These are phyloP conservation scores for Cocos nucifera DNA, from an alignment of 176 grass and related monocot genomes.

Conservation along the genomic window DNA sequence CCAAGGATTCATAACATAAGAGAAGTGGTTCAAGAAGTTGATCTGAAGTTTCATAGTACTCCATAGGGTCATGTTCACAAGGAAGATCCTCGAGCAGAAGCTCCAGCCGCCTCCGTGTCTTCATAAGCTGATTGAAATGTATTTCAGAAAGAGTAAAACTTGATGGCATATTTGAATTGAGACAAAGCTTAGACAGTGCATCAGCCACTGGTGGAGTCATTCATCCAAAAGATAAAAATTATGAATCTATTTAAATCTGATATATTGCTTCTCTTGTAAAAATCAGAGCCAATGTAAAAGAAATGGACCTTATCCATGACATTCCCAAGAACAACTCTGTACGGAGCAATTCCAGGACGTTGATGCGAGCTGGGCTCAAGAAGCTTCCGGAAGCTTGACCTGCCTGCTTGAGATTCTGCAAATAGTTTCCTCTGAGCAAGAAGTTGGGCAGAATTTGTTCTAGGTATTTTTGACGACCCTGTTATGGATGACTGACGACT, in stretches of 20 bases:
- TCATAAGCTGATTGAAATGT: conserved; percentile 48
- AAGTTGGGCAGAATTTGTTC: conserved; percentile 42
- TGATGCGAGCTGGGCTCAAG: conserved; percentile 63
- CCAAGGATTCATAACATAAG: conserved; percentile 83
- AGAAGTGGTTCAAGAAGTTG: conserved; percentile 81
- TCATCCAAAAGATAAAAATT: too few species aligned
- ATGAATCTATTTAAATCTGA: too few species aligned
- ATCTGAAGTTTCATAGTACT: conserved; percentile 69
- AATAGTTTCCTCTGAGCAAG: conserved; percentile 53
- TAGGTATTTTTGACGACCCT: conserved; percentile 29
- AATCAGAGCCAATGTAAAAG: too few species aligned
- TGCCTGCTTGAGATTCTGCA: conserved; percentile 56
- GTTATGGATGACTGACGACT: conserved; percentile 25
- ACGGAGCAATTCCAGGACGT: conserved; percentile 73
- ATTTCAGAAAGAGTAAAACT: too few species aligned
- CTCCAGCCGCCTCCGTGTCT: conserved; percentile 57
- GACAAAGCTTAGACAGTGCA: too few species aligned
- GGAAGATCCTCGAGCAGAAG: conserved; percentile 74
- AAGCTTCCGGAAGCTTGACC: conserved; percentile 78
- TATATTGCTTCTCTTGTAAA: too few species aligned
- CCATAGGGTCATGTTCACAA: conserved; percentile 54
- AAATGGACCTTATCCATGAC: conserved; percentile 73
- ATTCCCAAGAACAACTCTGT: conserved; percentile 85
- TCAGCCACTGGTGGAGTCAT: too few species aligned
- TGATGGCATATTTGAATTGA: too few species aligned